These are phyloP conservation scores for Parascedosporium putredinis DNA, from an alignment of 2,329 filamentous ascomycete genomes.

Conservation along the genomic window DNA sequence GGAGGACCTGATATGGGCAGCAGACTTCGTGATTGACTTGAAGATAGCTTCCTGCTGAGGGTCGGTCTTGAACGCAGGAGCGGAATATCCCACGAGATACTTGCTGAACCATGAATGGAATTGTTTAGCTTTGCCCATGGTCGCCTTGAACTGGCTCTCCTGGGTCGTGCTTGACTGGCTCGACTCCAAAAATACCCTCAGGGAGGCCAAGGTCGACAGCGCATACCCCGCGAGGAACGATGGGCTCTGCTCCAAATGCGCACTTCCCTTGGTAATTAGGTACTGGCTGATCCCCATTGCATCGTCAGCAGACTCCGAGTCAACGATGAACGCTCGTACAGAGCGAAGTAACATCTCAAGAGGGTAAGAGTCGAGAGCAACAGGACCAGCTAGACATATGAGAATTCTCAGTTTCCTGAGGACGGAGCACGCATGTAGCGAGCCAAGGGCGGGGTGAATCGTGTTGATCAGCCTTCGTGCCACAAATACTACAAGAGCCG, in stretches of 20 bases:
- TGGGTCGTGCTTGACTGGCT: slow-evolving; percentile 73
- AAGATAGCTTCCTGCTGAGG: slow-evolving; percentile 44
- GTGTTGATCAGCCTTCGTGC: slow-evolving; percentile 70
- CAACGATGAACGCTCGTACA: slow-evolving; percentile 65
- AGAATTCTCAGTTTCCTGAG: slow-evolving; percentile 78
- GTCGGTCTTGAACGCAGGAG: slow-evolving; percentile 36
- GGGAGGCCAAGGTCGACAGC: slow-evolving; percentile 67
- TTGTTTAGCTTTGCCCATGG: slow-evolving; percentile 60
- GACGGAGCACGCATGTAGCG: slow-evolving; percentile 76
- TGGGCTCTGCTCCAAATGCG: slow-evolving; percentile 54
- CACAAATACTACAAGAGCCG: slow-evolving; percentile 62
- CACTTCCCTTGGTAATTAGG: slow-evolving; percentile 57
- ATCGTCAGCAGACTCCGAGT: slow-evolving; percentile 84
- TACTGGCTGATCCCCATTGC: slow-evolving; percentile 80
- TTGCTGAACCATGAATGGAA: slow-evolving; percentile 73
- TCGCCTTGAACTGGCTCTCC: slow-evolving; percentile 69
- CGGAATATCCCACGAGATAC: slow-evolving; percentile 55
- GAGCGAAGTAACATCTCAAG: slow-evolving; percentile 83
- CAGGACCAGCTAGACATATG: slow-evolving; percentile 63
- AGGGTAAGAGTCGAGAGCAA: slow-evolving; percentile 69
- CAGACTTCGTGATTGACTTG: slow-evolving; percentile 56
- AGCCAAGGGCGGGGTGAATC: slow-evolving; percentile 73
- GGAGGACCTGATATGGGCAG: slow-evolving; percentile 53
- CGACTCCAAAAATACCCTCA: slow-evolving; percentile 65
- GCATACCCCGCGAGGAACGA: slow-evolving; percentile 74